Evolutionary conservation across 305 asterid species (phyloP), one percentile per base, ranked within the genome.

Genomic region (Rubia peregrina): DNA sequence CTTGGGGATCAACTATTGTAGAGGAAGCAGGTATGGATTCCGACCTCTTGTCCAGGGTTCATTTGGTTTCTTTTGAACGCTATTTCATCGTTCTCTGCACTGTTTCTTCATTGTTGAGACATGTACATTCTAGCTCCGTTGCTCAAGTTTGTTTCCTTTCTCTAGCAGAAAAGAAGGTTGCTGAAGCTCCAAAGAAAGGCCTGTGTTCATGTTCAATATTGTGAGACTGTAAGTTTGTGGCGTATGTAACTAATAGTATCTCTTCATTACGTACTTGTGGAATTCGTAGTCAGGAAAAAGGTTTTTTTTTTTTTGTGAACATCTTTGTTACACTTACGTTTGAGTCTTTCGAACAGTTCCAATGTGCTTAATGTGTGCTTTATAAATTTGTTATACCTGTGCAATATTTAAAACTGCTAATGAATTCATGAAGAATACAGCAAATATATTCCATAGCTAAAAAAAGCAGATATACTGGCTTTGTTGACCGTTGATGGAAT

Each of bases 121-220:
- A 24, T 17, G 33, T 55, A 55, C 42, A 13, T 69, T 55, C 9
- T 40, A 65, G 69, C 55, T n/a, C 9, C 38, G 55, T 69, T 7
- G 68, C 80, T 84, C 70, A 80, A 81, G 76, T 40, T 78, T 55
- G 11, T 6, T 55, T 14, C 21, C 57, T 65, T 46, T 9, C 44
- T 65, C 66, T 79, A 62, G 73, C 90, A 86, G 89, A 84, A 78
- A 89, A 89, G 89, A 89, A 89, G 86, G 80, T 86, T 19, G 91
- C 84, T n/a, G 85, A 87, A 75, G 68, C 61, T 74, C 86, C 90
- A 30, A 83, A 87, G 77, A 85, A 80, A 83, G 82, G 80, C 68
- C 70, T 86, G 7, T 89, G 94, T 72, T 79, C 89, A n/a, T 89
- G 96, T 76, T 83, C 94, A 78, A 85, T 89, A 83, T 78, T 89